Conservation (phyloP, 805 yeast genomes). For the Myxozyma geophila region DNA sequence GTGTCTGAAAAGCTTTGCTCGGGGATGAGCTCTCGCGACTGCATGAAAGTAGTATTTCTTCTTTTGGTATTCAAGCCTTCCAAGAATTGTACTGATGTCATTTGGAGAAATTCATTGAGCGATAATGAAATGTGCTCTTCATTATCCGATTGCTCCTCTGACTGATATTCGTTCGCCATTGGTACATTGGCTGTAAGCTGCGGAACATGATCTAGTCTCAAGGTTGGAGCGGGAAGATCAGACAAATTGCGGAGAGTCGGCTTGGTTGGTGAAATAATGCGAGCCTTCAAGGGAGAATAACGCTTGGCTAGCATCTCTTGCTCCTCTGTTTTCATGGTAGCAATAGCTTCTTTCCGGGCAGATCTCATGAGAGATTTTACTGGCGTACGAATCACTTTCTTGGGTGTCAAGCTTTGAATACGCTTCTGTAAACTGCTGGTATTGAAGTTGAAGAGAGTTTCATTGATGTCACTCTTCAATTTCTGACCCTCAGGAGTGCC, state of each 20-base stretch:
- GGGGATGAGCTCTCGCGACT: constrained; percentile 25
- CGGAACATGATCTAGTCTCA: neutral
- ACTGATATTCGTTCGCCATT: neutral
- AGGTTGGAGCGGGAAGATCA: constrained; percentile 18
- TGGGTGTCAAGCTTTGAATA: constrained; percentile 34
- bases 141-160: neutral
- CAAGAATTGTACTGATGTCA: constrained; percentile 42
- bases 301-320: constrained; percentile 27
- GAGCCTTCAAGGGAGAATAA: constrained; percentile 32
- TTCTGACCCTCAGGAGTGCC: constrained; percentile 34
- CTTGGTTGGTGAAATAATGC: constrained; percentile 12
- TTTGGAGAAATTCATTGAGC: constrained; percentile 39
- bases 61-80: constrained; percentile 40
- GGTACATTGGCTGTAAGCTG: neutral
- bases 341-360: constrained; percentile 13
- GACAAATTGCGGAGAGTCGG: constrained; percentile 2
- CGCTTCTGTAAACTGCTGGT: constrained; percentile 30
- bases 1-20: constrained; percentile 46
- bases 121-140: constrained; percentile 30
- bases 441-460: constrained; percentile 22
- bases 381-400: constrained; percentile 26
- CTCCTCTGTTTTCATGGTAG: constrained; percentile 23
- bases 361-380: constrained; percentile 14
- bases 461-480: constrained; percentile 29
- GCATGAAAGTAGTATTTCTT: constrained; percentile 36